Conservation (phyloP, 2,329 filamentous ascomycete genomes). For the Xenoacremonium recifei region DNA sequence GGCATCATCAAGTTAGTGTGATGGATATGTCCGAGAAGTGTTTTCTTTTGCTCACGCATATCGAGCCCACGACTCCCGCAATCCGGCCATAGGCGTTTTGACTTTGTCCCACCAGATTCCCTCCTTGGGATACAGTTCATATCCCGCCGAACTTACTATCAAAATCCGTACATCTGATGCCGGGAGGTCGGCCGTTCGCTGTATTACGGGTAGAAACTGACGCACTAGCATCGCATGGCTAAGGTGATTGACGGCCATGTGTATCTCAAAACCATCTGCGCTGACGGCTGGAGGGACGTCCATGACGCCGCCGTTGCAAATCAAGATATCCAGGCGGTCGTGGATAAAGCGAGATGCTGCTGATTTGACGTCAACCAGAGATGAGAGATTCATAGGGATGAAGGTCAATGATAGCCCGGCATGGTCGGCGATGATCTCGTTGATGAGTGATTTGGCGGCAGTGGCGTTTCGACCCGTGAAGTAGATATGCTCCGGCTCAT, state of each 20-base stretch:
- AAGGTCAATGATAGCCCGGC: not conserved
- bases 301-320: not conserved
- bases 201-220: not conserved
- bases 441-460: not conserved
- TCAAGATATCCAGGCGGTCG: conserved; percentile 2
- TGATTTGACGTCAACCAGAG: not conserved
- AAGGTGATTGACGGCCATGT: not conserved
- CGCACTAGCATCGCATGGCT: not conserved
- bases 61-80: no score
- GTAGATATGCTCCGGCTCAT: not conserved
- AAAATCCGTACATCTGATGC: no score
- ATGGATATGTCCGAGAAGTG: no score
- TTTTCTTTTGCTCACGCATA: no score
- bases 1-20: no score
- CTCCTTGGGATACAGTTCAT: no score
- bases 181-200: not conserved
- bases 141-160: no score
- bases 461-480: not conserved
- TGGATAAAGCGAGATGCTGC: not conserved
- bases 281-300: not conserved
- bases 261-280: not conserved
- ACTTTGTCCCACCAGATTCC: no score
- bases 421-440: not conserved
- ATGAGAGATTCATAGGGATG: not conserved
- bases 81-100: no score